Evolutionary conservation across 2,329 filamentous ascomycete genomes (phyloP), one percentile per base, ranked within the genome.

Genomic region (Cladosporium phlei): DNA sequence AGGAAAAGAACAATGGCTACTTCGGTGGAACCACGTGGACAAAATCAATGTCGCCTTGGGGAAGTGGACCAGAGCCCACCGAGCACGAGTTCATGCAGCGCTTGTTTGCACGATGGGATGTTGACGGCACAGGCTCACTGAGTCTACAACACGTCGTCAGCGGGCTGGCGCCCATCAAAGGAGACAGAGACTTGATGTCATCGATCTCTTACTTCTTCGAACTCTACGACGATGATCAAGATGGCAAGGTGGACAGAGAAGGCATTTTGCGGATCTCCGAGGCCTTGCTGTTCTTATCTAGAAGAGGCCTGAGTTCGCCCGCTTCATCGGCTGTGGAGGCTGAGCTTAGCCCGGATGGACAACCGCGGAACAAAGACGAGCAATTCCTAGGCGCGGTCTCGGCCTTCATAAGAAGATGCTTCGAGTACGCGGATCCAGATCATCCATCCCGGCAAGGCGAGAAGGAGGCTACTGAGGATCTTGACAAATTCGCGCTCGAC

Each of bases 201-300:
- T 93, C 87, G 49, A 97, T 98, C 61, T 93, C 83, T 50, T 97
- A 97, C 68, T 97, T 98, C 66, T 98, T 98, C 58, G 88, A 96
- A 60, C 79, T 98, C 0, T 96, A 97, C 65, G 93, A 98, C 62
- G 91, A 98, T 55, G 85, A 91, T 59, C 79, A 82, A 1, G 89
- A 95, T 62, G 93, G 93, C 20, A 88, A 81, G 57, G 90, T 98
- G 4, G 93, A 97, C 60, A 82, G 93, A 9, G 93, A 98, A 66
- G 93, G 93, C 5, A 98, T 98, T 48, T 68, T 98, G 34, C 78
- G 89, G 35, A 97, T 98, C 62, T 96, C 90, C 0, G 93, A 98
- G 67, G 88, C 91, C 0, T 72, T 98, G 24, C 72, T 98, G 2
- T 98, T 98, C 67, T 77, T 98, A 14, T 96, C 90, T 0, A 79